Base-by-base conservation (phyloP, 768 basidiomycete species). In the Boletus sensibilis region DNA sequence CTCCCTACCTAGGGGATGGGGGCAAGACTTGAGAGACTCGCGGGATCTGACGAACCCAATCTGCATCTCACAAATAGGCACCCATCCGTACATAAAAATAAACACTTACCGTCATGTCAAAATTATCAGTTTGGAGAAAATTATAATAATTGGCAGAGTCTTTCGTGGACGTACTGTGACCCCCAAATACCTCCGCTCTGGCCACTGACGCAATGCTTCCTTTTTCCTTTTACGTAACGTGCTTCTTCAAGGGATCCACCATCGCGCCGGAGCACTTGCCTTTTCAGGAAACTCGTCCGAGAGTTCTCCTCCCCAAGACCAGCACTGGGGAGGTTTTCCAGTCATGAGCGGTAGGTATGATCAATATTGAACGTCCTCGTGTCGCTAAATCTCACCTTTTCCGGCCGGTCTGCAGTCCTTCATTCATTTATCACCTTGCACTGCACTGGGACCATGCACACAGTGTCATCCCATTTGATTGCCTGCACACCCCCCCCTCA, bases 1-100 rank as follows among this genome's bases (percentile, higher is more conserved):
- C 44, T 47, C 10, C 40, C 40, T 18, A 29, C 12, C 13, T 11
- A 12, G 27, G 12, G 33, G 10, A 40, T 6, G 43, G 33, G 39
- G 48, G n/a, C n/a, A n/a, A n/a, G n/a, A n/a, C n/a, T n/a, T n/a
- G 21, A 23, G 31, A 48, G 40, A 45, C 48, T 8, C 16, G 27
- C 42, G 52, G 51, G 43, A 66, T 66, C 66, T 59, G 13, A n/a
- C 14, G 67, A 69, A 64, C 59, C 43, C 60, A 66, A 68, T 68
- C 67, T 66, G n/a, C 39, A 50, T 29, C 40, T 42, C 37, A 14
- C n/a, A 33, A 29, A 49, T 16, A 64, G 62, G 62, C 39, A 60
- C 49, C 21, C 40, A n/a, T 1, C 3, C 2, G 11, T 2, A n/a
- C 13, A 43, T 16, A 45, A 31, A 48, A 31, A 52, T 41, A 55